Percentiles rank a stretch among this genome's conserved stretches.
Evolutionary conservation across 1,284 basidiomycete species (phyloP).

Genomic region (Ustilago sp.): DNA sequence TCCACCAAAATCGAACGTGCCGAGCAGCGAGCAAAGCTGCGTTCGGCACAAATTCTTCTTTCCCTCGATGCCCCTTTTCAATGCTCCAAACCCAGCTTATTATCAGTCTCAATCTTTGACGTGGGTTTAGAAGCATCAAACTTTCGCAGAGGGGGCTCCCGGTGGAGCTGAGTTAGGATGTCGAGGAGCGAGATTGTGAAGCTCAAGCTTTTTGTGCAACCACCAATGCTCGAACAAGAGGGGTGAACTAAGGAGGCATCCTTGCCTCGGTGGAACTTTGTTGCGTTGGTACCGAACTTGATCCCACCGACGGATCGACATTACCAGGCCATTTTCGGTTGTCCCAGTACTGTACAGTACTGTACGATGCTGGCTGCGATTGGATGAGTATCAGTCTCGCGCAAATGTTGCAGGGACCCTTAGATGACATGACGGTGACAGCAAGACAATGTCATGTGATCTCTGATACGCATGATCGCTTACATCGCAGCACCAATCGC

Average conservation of each 20-base stretch:
- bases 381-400: neutral
- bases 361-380: neutral
- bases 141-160: neutral
- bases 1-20: slow-evolving; percentile 5
- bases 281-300: neutral
- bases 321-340: neutral
- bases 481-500: neutral
- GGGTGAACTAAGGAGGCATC: neutral
- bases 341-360: neutral
- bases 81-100: neutral
- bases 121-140: neutral
- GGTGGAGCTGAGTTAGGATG: too few species aligned
- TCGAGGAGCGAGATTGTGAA: too few species aligned
- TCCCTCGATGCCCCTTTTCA: neutral
- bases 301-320: neutral
- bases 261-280: neutral
- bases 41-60: neutral
- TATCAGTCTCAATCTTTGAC: neutral
- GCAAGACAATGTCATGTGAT: neutral
- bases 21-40: slow-evolving; percentile 1
- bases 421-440: neutral
- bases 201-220: too few species aligned
- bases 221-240: neutral
- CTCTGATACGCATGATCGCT: neutral
- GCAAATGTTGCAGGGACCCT: neutral